Base-by-base conservation (phyloP, 1,284 basidiomycete genomes). In the Ganoderma resinaceum region DNA sequence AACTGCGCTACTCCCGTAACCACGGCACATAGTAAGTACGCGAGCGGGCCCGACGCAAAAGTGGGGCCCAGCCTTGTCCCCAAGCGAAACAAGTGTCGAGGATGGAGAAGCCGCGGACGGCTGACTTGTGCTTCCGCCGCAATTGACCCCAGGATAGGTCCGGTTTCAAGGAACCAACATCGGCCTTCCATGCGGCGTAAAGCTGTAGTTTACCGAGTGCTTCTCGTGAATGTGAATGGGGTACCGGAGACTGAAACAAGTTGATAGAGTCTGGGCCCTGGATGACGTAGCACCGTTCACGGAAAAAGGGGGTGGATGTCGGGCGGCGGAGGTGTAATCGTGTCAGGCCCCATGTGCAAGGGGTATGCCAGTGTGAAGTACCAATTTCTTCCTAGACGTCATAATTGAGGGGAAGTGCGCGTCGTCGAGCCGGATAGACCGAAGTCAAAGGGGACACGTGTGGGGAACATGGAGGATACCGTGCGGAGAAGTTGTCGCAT, bases 191-290 rank as follows among this genome's bases (percentile, higher is more conserved):
- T 81, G 80, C 72, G 87, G 80, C 72, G 87, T 85, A 6, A 85
- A 87, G 74, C 86, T 86, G 71, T 85, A 87, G 66, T 85, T 84
- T 63, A 73, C 65, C 70, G 87, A 85, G 67, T 87, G 85, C 66
- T 83, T 76, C 18, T 71, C 72, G 9, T 67, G 69, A 31, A 77
- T 73, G 73, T 85, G 87, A 16, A 38, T 14, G 9, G 1, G 37
- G 74, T 86, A 87, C 46, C 85, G 80, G 61, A 86, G 67, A 75
- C 85, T 87, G 74, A 87, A 87, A 26, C 85, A 80, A 61, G 78
- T 79, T 40, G 80, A 75, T 5, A 79, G 78, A 1, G 85, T 86
- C 71, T 87, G 85, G 61, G 87, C 78, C 61, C 86, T 86, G 71
- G 42, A 49, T 43, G 42, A 60, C 37, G 40, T 35, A n/a, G n/a